phyloP scores from a whole-genome alignment of 2,329 filamentous ascomycete genomes.

The Curvularia sp. region DNA sequence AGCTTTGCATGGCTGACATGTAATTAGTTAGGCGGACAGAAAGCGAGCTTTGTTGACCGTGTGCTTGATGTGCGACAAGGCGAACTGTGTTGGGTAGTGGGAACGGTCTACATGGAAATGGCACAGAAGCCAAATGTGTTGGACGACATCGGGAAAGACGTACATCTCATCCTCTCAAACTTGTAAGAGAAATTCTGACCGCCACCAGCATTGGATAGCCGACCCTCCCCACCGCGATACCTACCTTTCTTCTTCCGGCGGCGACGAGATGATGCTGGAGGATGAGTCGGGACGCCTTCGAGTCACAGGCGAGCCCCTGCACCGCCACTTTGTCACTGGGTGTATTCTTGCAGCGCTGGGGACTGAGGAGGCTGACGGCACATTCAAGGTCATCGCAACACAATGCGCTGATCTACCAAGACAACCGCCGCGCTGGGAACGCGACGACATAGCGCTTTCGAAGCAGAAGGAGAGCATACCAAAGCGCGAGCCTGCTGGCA shows the following conservation, averaged over 20 bases:
- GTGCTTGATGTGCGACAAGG: constrained; percentile 96
- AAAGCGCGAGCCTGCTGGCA: constrained; percentile 62
- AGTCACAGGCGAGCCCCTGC: constrained; percentile 74
- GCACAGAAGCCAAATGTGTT: constrained; percentile 93
- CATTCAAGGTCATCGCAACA: constrained; percentile 90
- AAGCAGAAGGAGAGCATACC: constrained; percentile 47
- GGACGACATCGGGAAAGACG: constrained; percentile 92
- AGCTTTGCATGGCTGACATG: constrained; percentile 17
- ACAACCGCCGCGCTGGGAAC: constrained; percentile 81
- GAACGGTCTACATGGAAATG: constrained; percentile 98
- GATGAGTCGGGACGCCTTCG: constrained; percentile 91
- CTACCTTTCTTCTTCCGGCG: constrained; percentile 70
- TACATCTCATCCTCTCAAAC: constrained; percentile 47
- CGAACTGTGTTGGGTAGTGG: constrained; percentile 91
- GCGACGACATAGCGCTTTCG: constrained; percentile 60
- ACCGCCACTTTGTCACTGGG: constrained; percentile 81
- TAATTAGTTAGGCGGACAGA: constrained; percentile 71
- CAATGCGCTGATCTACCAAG: constrained; percentile 85
- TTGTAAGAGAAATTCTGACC: constrained; percentile 13
- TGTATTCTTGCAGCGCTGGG: constrained; percentile 95
- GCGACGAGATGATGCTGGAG: constrained; percentile 83
- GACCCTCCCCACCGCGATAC: constrained; percentile 79
- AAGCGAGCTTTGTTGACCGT: constrained; percentile 77
- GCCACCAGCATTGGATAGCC: constrained; percentile 79
- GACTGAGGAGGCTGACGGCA: constrained; percentile 88